A percentile compares a stretch with the other conserved stretches of the same genome.
Evolutionary conservation across 768 basidiomycete species (phyloP).

Genomic region (Trametes sanguinea): DNA sequence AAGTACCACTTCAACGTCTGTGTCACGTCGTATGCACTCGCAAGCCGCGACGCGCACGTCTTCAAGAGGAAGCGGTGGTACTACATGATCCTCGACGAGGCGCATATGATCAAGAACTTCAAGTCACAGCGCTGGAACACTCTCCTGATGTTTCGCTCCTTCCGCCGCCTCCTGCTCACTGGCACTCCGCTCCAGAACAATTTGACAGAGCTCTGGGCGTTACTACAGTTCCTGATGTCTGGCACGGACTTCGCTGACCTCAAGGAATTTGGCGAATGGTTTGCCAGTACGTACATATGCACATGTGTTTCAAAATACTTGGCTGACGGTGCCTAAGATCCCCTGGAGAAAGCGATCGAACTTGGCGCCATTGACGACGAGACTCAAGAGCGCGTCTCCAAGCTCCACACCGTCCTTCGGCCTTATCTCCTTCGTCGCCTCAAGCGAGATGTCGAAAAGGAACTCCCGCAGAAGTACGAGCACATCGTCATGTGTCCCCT

Average conservation of each 20-base stretch:
- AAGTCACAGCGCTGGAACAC: slow-evolving; percentile 93
- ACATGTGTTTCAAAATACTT: no score
- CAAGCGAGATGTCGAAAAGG: slow-evolving; percentile 96
- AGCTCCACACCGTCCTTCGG: slow-evolving; percentile 92
- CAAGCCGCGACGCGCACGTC: slow-evolving; percentile 86
- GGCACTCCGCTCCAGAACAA: slow-evolving; percentile 98
- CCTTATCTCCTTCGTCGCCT: slow-evolving; percentile 95
- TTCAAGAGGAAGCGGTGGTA: slow-evolving; percentile 95
- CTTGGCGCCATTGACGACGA: slow-evolving; percentile 82
- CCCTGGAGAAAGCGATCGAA: slow-evolving; percentile 92
- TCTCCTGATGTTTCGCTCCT: slow-evolving; percentile 83
- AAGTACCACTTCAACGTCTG: slow-evolving; percentile 91
- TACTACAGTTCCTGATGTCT: slow-evolving; percentile 93
- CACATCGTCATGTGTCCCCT: slow-evolving; percentile 86
- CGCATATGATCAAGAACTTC: slow-evolving; percentile 98
- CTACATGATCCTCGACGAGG: slow-evolving; percentile 95
- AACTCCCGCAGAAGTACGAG: slow-evolving; percentile 91
- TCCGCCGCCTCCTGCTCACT: slow-evolving; percentile 85
- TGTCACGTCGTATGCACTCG: slow-evolving; percentile 91
- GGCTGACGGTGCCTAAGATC: slow-evolving; percentile 51
- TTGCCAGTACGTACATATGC: slow-evolving; percentile 70
- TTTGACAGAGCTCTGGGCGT: slow-evolving; percentile 91
- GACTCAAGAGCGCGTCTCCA: slow-evolving; percentile 78
- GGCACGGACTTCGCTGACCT: slow-evolving; percentile 87
- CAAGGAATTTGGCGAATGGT: slow-evolving; percentile 95